Evolutionary conservation across 1,284 basidiomycete species (phyloP), one percentile per base, ranked within the genome.

Genomic region (Cutaneotrichosporon cavernicola): DNA sequence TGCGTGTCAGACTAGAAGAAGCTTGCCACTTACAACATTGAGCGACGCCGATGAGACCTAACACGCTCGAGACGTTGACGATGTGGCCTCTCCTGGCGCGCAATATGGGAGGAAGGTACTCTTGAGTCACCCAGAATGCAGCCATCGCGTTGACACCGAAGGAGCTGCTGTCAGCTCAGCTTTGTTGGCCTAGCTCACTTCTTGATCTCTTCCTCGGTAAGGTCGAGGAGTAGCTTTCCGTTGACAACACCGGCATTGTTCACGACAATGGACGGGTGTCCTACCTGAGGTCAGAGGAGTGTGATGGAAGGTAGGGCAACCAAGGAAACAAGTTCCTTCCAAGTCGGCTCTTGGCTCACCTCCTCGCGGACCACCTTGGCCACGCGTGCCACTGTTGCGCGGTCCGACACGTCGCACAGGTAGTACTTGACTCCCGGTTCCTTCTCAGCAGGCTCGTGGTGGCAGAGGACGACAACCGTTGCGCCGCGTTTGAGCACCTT

Each of bases 161-260:
- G 0, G 94, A 95, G 72, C 94, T 97, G 71, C 0, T n/a, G 22
- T 64, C 49, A 63, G 60, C 22, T 36, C 2, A 6, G 4, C 9
- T 3, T 9, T 9, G 40, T 14, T 21, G 4, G 22, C 26, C 13
- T 9, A 56, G 18, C 89, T 69, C 72, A 95, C 93, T 90, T 88
- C 68, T 87, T 82, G 47, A 98, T 80, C 73, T 98, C 94, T 52
- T 86, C 84, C 1, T 89, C 84, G 1, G 82, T 83, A 58, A 97
- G 83, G 73, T 95, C 92, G 5, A 94, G 81, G 30, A 98, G 81
- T 0, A 89, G 82, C 73, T 92, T 94, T 34, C 94, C 93, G 79
- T 94, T 89, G 36, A 91, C 91, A 61, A 97, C 87, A n/a, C 94
- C 96, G 0, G 96, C 96, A 73, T 97, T 98, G 81, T 98, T 98